Evolutionary conservation across 257 asterid species (phyloP), one percentile per base, ranked within the genome.

Genomic region (Catharanthus roseus): DNA sequence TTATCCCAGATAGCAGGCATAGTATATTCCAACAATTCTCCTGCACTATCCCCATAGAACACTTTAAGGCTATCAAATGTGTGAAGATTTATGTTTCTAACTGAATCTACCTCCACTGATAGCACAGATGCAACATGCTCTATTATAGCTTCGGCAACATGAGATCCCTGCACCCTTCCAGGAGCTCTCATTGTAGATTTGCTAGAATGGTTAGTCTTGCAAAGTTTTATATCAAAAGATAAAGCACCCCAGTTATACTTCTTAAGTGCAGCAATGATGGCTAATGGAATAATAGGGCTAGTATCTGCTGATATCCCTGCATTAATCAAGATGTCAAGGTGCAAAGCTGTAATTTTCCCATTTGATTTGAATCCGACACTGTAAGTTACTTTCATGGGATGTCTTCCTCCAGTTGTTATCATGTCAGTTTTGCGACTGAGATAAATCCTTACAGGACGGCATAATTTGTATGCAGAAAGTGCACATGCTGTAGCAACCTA

Each of bases 151-250:
- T 88, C 95, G 16, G 96, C 95, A 63, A 88, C 80, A 72, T 61
- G 85, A 55, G 89, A 79, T 55, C 82, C 96, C 71, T 90, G 96
- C 38, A 85, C 82, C 67, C 85, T 90, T 67, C 96, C 96, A 0
- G 96, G 96, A 31, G 49, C 95, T 65, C 96, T 84, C 96, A 90
- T 86, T 3, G 87, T 77, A 2, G 96, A 74, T 81, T 85, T 87
- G 83, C 87, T 85, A 29, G 76, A 50, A 42, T 70, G 86, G 75
- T 88, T 85, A 19, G 96, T 90, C 82, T 85, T 88, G 89, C 95
- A 88, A 50, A 90, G 72, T 74, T 83, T 90, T 31, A 85, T 56
- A 65, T 86, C 86, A 42, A 88, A 86, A 12, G 92, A 86, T 10
- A 88, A 72, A 57, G 95, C 85, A 49, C 95, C 95, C 89, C 88